phyloP scores from a whole-genome alignment of 352 stramenopile genomes.

The Halophytophthora batemanensis region DNA sequence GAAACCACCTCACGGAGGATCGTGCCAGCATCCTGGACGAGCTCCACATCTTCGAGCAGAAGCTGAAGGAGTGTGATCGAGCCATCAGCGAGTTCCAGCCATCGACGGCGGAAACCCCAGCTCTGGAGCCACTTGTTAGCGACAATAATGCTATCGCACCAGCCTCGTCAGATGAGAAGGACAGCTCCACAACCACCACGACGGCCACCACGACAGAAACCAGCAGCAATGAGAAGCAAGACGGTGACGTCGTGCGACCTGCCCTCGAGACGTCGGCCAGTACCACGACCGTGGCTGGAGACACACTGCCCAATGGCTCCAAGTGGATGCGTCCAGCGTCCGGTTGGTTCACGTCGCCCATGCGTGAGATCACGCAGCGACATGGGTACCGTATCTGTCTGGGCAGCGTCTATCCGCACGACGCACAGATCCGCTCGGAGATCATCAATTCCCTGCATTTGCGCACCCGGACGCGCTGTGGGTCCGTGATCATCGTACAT shows the following conservation, averaged over 20 bases:
- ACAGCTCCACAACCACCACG: conserved; percentile 4
- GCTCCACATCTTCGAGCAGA: conserved; percentile 79
- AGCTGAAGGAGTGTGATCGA: conserved; percentile 73
- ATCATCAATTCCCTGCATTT: conserved; percentile 64
- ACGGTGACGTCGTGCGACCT: not conserved
- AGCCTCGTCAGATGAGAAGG: not conserved
- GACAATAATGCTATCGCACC: conserved; percentile 14
- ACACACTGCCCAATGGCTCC: not conserved
- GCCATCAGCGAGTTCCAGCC: conserved; percentile 52
- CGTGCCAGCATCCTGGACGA: conserved; percentile 75
- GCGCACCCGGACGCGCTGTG: conserved; percentile 45
- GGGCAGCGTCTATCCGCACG: conserved; percentile 84
- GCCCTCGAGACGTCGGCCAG: not conserved
- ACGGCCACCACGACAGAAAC: not conserved
- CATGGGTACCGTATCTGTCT: conserved; percentile 86
- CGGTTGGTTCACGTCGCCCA: conserved; percentile 81
- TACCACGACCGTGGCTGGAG: conserved; percentile 1
- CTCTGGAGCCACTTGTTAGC: conserved; percentile 5
- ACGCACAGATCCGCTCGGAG: conserved; percentile 79
- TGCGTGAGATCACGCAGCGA: conserved; percentile 64
- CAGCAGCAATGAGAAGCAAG: conserved; percentile 11
- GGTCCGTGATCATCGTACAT: conserved; percentile 83
- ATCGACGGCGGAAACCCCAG: not conserved
- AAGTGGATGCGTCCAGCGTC: conserved; percentile 84
- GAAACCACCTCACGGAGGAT: conserved; percentile 83